A percentile compares a stretch with the other conserved stretches of the same genome.
phyloP scores from a whole-genome alignment of 2,329 filamentous ascomycete species.

The Ramularia collo-cygni region DNA sequence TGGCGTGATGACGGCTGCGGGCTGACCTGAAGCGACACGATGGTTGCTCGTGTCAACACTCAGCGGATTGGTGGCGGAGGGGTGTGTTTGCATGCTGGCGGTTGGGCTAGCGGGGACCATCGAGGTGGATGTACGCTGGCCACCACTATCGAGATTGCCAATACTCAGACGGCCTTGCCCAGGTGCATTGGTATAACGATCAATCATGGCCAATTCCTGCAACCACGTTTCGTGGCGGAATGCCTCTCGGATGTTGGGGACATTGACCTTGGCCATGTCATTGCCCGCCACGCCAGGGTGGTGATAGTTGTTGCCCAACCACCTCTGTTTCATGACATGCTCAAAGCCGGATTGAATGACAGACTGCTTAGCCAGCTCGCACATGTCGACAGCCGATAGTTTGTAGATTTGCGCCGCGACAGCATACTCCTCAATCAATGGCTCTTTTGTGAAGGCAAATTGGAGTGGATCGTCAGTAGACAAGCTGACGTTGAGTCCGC shows the following conservation, averaged over 20 bases:
- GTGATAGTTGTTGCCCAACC: slow-evolving; percentile 75
- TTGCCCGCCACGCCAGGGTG: slow-evolving; percentile 78
- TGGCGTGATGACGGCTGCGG: slow-evolving; percentile 26
- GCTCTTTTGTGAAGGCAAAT: slow-evolving; percentile 97
- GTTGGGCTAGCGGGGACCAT: slow-evolving; percentile 30
- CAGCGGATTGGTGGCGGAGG: slow-evolving; percentile 30
- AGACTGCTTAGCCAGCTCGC: slow-evolving; percentile 91
- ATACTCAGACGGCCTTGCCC: slow-evolving; percentile 17
- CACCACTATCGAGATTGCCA: slow-evolving; percentile 20
- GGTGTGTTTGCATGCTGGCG: slow-evolving; percentile 35
- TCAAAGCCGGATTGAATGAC: slow-evolving; percentile 95
- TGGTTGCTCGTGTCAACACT: slow-evolving; percentile 17
- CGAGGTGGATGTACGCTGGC: slow-evolving; percentile 9
- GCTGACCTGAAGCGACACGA: slow-evolving; percentile 8
- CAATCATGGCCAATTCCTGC: slow-evolving; percentile 71
- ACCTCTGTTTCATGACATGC: slow-evolving; percentile 77
- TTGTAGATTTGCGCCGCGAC: slow-evolving; percentile 99
- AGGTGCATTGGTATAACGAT: slow-evolving; percentile 34
- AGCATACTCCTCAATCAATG: slow-evolving; percentile 94
- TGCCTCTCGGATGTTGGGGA: slow-evolving; percentile 84
- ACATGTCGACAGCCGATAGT: slow-evolving; percentile 95
- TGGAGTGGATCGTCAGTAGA: slow-evolving; percentile 96
- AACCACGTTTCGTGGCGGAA: slow-evolving; percentile 81
- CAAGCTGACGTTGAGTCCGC: slow-evolving; percentile 88
- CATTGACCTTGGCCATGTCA: slow-evolving; percentile 90